A percentile compares a stretch with the other conserved stretches of the same genome.
phyloP scores from a whole-genome alignment of 176 grass and related monocot species.

The Lolium multiflorum region DNA sequence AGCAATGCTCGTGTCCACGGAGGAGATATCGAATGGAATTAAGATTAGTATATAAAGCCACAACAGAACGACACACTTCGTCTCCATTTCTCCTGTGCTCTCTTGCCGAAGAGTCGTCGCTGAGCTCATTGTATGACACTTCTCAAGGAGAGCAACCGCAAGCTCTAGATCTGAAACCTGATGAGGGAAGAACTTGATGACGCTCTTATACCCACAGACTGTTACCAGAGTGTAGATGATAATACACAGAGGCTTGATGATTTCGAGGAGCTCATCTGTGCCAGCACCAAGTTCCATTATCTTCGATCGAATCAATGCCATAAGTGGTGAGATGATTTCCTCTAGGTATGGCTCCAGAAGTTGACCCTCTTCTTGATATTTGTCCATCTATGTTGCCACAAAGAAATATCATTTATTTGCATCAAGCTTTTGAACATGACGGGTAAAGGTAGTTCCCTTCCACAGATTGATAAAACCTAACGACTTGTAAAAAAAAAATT shows the following conservation, averaged over 20 bases:
- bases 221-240: slow-evolving; percentile 92
- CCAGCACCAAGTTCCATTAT: slow-evolving; percentile 61
- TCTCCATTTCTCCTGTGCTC: slow-evolving; percentile 99
- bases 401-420: neutral
- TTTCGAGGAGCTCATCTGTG: slow-evolving; percentile 58
- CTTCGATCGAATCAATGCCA: slow-evolving; percentile 71
- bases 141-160: slow-evolving; percentile 79
- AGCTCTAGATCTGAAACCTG: slow-evolving; percentile 97
- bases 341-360: slow-evolving; percentile 95
- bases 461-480: slow-evolving; percentile 29
- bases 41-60: slow-evolving; percentile 99
- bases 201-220: slow-evolving; percentile 88
- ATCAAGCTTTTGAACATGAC: slow-evolving; percentile 29
- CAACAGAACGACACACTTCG: slow-evolving; percentile 88
- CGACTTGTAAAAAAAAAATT: neutral
- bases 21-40: slow-evolving; percentile 96
- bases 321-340: slow-evolving; percentile 74
- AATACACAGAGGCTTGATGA: slow-evolving; percentile 89
- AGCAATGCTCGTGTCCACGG: slow-evolving; percentile 85
- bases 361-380: slow-evolving; percentile 98
- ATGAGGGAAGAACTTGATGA: slow-evolving; percentile 93
- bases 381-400: slow-evolving; percentile 74
- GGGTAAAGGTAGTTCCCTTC: neutral
- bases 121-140: slow-evolving; percentile 65
- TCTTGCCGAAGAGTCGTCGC: slow-evolving; percentile 72